Evolutionary conservation across 2,329 filamentous ascomycete species (phyloP).

Genomic region (Cladophialophora bantiana): DNA sequence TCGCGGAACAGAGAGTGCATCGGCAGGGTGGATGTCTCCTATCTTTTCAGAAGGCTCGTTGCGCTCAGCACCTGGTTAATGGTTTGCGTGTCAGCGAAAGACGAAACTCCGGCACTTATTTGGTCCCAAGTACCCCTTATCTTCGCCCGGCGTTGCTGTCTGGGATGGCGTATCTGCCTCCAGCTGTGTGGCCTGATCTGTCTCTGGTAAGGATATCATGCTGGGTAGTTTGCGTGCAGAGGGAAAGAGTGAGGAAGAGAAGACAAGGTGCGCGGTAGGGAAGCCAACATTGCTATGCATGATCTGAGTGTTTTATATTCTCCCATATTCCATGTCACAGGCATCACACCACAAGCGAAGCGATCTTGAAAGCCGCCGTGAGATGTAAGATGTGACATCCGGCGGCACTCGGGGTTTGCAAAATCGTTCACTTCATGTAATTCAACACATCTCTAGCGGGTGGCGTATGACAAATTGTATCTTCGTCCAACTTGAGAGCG

Average conservation of each 20-base stretch:
- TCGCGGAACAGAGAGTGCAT: conserved; percentile 13
- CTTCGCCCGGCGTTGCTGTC: neutral
- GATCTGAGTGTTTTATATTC: neutral
- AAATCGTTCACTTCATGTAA: neutral
- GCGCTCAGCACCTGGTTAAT: neutral
- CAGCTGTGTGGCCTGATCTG: neutral
- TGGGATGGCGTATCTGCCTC: neutral
- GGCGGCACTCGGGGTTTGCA: no score
- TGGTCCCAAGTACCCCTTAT: neutral
- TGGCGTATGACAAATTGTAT: neutral
- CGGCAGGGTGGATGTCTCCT: neutral
- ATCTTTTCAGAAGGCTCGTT: neutral
- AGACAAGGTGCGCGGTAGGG: neutral
- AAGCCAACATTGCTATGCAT: neutral
- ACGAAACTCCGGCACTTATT: neutral
- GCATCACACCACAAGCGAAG: neutral
- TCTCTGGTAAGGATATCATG: neutral
- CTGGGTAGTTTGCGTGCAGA: neutral
- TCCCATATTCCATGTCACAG: neutral
- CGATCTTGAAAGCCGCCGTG: no score
- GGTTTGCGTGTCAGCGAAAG: neutral
- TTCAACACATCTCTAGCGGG: neutral
- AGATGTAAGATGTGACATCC: no score
- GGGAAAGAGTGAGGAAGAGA: neutral
- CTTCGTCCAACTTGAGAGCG: neutral